Evolutionary conservation across 2,329 filamentous ascomycete species (phyloP).

Genomic region (Microcyclospora pomicola): DNA sequence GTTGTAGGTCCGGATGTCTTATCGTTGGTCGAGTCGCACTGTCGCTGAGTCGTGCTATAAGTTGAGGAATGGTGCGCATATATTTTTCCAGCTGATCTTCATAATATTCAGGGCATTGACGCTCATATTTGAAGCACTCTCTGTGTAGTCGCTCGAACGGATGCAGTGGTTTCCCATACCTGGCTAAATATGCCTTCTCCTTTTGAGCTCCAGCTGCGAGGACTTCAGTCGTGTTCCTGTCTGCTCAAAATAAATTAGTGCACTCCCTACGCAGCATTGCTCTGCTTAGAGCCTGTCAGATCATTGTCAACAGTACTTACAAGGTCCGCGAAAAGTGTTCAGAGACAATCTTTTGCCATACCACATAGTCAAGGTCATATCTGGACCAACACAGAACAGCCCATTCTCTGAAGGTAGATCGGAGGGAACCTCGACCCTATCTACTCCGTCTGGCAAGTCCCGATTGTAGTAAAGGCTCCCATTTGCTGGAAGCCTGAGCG

Average conservation of each 20-base stretch:
- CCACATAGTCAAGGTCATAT: conserved; percentile 18
- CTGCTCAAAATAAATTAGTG: too few species aligned
- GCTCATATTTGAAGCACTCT: conserved; percentile 21
- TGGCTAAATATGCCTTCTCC: conserved; percentile 20
- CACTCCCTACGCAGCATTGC: too few species aligned
- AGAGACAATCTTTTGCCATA: conserved; percentile 17
- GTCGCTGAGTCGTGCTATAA: conserved; percentile 5
- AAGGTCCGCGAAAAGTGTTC: conserved; percentile 18
- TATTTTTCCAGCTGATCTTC: conserved; percentile 19
- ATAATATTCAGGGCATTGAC: conserved; percentile 17
- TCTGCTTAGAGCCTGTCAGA: conserved; percentile 8
- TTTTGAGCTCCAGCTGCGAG: conserved; percentile 21
- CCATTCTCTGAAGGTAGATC: background rate
- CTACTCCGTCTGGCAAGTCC: conserved; percentile 7
- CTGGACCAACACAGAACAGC: conserved; percentile 20
- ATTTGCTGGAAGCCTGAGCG: conserved; percentile 19
- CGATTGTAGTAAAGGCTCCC: conserved; percentile 24
- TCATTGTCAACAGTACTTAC: conserved; percentile 6
- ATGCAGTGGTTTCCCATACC: conserved; percentile 18
- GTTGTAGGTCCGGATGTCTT: conserved; percentile 15
- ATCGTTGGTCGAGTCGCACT: conserved; percentile 6
- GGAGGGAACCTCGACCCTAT: too few species aligned
- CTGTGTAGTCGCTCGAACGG: conserved; percentile 20
- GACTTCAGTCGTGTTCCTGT: conserved; percentile 9
- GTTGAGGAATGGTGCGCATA: conserved; percentile 12